Evolutionary conservation across 2,329 filamentous ascomycete species (phyloP).

Genomic region (Akanthomyces muscarius): DNA sequence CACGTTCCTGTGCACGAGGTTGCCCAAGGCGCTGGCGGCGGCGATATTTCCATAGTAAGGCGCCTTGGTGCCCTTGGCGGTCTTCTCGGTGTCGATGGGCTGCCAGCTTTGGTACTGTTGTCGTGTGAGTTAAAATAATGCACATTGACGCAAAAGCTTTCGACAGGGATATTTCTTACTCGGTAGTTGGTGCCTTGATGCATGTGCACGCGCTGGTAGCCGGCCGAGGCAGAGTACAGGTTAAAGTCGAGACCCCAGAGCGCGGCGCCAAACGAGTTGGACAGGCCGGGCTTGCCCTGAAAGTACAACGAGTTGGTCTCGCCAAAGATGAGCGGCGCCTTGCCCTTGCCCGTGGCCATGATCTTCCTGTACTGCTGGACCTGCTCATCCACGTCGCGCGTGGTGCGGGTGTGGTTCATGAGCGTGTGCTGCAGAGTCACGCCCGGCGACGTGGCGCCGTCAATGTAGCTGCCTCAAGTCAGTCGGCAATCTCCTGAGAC

Average conservation of each 20-base stretch:
- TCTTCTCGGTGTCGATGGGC: constrained; percentile 47
- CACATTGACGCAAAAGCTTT: no score
- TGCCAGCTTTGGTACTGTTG: constrained; percentile 55
- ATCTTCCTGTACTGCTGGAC: constrained; percentile 44
- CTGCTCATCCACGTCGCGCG: constrained; percentile 44
- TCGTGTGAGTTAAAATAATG: background rate
- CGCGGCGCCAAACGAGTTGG: constrained; percentile 61
- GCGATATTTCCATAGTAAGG: constrained; percentile 62
- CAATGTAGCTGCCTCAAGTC: constrained; percentile 52
- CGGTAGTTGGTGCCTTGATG: constrained; percentile 62
- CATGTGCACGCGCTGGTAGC: constrained; percentile 57
- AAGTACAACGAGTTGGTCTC: constrained; percentile 62
- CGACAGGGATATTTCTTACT: constrained; percentile 20
- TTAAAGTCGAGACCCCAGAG: constrained; percentile 63
- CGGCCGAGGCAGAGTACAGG: constrained; percentile 51
- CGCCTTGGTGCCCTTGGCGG: constrained; percentile 53
- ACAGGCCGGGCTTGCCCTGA: constrained; percentile 57
- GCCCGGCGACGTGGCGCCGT: constrained; percentile 51
- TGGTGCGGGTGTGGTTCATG: constrained; percentile 57
- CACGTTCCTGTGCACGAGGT: constrained; percentile 33
- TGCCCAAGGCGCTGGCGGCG: constrained; percentile 52
- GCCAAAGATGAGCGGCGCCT: constrained; percentile 35
- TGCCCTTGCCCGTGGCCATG: constrained; percentile 8
- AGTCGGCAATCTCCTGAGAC: background rate
- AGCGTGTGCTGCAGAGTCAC: constrained; percentile 58